phyloP scores from a whole-genome alignment of 169 alveolate genomes.

The Plasmodium vivax region DNA sequence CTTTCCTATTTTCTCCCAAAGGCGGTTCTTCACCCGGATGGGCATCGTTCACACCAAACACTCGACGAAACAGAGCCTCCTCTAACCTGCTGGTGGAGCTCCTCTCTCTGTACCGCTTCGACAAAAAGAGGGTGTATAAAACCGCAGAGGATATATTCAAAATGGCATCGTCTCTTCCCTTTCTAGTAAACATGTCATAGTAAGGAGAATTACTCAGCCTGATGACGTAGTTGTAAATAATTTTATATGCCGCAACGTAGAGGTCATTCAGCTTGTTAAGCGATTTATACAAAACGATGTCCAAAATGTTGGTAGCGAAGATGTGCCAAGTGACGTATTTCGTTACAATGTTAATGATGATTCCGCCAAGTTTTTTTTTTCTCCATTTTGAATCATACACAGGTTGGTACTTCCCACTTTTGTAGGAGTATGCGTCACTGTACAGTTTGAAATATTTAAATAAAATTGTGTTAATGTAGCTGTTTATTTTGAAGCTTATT shows the following conservation, averaged over 20 bases:
- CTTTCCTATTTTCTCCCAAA: neutral
- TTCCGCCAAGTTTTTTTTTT: neutral
- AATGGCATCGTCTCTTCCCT: neutral
- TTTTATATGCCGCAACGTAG: constrained; percentile 41
- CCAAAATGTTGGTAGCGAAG: constrained; percentile 58
- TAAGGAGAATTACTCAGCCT: neutral
- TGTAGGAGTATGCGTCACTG: constrained; percentile 35
- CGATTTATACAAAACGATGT: constrained; percentile 52
- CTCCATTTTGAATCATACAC: neutral
- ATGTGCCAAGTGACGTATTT: constrained; percentile 17
- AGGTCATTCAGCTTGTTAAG: constrained; percentile 40
- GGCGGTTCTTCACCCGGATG: neutral
- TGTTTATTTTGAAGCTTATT: constrained; percentile 31
- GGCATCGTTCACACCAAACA: neutral
- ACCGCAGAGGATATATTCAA: constrained; percentile 32
- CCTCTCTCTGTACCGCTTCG: constrained; percentile 20
- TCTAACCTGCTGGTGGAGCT: neutral
- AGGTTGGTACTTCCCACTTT: constrained; percentile 5
- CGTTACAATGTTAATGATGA: constrained; percentile 25
- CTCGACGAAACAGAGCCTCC: neutral
- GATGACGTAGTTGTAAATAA: constrained; percentile 27
- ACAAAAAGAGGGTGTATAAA: constrained; percentile 35
- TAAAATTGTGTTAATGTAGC: constrained; percentile 37
- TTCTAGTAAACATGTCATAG: constrained; percentile 8
- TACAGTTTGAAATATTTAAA: constrained; percentile 44